Evolutionary conservation across 371 early-diverging fungal species (phyloP).

Genomic region (Coemansia sp.): DNA sequence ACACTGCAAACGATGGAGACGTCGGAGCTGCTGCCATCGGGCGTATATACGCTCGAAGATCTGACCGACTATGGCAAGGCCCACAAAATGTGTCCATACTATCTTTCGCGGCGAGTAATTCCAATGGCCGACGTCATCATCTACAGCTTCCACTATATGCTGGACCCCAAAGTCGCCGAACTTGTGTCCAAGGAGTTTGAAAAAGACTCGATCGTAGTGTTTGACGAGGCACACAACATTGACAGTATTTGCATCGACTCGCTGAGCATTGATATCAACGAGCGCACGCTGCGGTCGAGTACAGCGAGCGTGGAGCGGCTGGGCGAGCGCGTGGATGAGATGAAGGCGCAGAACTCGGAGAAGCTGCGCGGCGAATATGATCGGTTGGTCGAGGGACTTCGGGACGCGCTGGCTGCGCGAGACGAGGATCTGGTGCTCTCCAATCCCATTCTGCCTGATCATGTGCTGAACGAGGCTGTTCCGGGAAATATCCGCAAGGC

Average conservation of each 20-base stretch:
- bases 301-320: conserved; percentile 75
- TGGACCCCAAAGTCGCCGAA: conserved; percentile 99
- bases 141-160: conserved; percentile 98
- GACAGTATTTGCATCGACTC: conserved; percentile 99
- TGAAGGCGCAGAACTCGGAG: conserved; percentile 84
- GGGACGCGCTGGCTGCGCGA: conserved; percentile 69
- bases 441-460: conserved; percentile 88
- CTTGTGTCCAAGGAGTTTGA: conserved; percentile 92
- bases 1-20: conserved; percentile 55
- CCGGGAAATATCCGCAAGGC: conserved; percentile 99
- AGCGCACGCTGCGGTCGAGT: conserved; percentile 89
- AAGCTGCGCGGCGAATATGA: conserved; percentile 87
- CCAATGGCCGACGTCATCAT: conserved; percentile 96
- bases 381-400: conserved; percentile 84
- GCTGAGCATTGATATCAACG: conserved; percentile 89
- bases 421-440: conserved; percentile 77
- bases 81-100: conserved; percentile 94
- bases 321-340: conserved; percentile 69
- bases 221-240: conserved; percentile 99
- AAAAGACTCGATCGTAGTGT: conserved; percentile 96
- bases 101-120: conserved; percentile 84
- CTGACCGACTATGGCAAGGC: conserved; percentile 75
- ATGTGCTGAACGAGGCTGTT: conserved; percentile 88
- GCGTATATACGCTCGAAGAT: conserved; percentile 97
- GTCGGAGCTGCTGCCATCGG: conserved; percentile 74